These are phyloP conservation scores for Populus tremula DNA, from an alignment of 345 rosid genomes.

Conservation along the genomic window DNA sequence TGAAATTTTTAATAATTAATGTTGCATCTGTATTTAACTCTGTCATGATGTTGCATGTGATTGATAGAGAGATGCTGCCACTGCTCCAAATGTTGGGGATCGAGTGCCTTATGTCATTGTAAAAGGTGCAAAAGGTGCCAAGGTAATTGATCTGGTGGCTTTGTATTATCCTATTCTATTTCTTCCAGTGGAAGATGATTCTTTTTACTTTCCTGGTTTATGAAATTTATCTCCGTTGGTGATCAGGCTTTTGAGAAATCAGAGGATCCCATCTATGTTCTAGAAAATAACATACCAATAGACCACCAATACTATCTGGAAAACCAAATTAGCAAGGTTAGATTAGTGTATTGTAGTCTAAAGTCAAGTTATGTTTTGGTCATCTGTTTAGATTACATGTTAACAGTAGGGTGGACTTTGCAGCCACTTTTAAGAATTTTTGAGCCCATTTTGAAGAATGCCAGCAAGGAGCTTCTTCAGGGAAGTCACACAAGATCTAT, in stretches of 20 bases:
- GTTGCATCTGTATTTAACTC: too few relatives aligned
- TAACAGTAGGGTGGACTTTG: slow-evolving; percentile 20
- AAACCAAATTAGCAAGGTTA: slow-evolving; percentile 93
- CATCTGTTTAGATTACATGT: not conserved
- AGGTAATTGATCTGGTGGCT: slow-evolving; percentile 44
- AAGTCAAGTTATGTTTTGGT: slow-evolving; percentile 1
- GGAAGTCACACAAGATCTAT: slow-evolving; percentile 94
- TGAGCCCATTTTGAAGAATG: slow-evolving; percentile 95
- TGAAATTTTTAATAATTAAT: too few relatives aligned
- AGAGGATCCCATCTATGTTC: slow-evolving; percentile 94
- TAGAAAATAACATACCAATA: slow-evolving; percentile 86
- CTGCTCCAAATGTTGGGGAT: slow-evolving; percentile 99
- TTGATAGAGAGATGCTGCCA: slow-evolving; percentile 92
- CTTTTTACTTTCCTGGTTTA: not conserved
- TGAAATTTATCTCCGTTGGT: slow-evolving; percentile 9
- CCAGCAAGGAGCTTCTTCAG: slow-evolving; percentile 83
- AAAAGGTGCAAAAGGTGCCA: slow-evolving; percentile 95
- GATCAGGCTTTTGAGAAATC: slow-evolving; percentile 89
- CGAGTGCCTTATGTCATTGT: slow-evolving; percentile 93
- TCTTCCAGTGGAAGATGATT: not conserved
- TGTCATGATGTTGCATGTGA: slow-evolving; percentile 10
- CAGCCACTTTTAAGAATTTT: slow-evolving; percentile 96
- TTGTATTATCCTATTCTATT: not conserved
- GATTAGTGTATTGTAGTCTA: slow-evolving; percentile 16
- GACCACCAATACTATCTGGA: slow-evolving; percentile 92